These are phyloP conservation scores for Fonsecaea nubica DNA, from an alignment of 2,329 filamentous ascomycete genomes.

Conservation along the genomic window DNA sequence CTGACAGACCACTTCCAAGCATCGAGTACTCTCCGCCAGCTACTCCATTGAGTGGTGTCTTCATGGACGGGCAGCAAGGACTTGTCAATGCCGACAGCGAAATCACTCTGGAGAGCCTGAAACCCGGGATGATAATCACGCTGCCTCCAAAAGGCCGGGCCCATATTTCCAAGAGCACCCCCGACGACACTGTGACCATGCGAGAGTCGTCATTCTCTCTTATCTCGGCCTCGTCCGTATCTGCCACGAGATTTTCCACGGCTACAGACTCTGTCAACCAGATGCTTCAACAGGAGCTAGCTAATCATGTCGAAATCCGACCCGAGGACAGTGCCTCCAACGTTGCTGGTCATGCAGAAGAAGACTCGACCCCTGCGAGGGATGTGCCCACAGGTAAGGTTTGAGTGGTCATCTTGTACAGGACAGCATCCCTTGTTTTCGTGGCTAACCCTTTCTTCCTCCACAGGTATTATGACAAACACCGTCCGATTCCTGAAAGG, in stretches of 20 bases:
- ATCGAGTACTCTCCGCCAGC: conserved; percentile 25
- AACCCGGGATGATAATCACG: conserved; percentile 9
- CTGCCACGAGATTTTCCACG: neutral
- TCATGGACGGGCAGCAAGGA: neutral
- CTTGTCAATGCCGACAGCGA: neutral
- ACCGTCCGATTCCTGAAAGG: conserved; percentile 16
- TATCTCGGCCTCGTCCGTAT: neutral
- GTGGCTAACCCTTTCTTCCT: neutral
- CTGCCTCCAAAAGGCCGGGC: conserved; percentile 6
- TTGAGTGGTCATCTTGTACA: neutral
- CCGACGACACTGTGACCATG: no score
- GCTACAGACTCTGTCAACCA: conserved; percentile 11
- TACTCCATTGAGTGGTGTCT: neutral
- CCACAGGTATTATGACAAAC: conserved; percentile 11
- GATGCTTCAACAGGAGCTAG: conserved; percentile 18
- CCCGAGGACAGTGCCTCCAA: conserved; percentile 25
- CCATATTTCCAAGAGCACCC: neutral
- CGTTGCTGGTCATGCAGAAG: neutral
- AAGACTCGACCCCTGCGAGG: neutral
- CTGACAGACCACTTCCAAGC: conserved; percentile 25
- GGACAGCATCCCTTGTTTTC: neutral
- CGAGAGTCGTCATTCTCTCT: neutral
- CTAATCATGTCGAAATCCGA: conserved; percentile 9
- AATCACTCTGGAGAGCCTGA: conserved; percentile 14
- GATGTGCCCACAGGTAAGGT: conserved; percentile 7